phyloP scores from a whole-genome alignment of 768 basidiomycete genomes.

The Boletellus sp. region DNA sequence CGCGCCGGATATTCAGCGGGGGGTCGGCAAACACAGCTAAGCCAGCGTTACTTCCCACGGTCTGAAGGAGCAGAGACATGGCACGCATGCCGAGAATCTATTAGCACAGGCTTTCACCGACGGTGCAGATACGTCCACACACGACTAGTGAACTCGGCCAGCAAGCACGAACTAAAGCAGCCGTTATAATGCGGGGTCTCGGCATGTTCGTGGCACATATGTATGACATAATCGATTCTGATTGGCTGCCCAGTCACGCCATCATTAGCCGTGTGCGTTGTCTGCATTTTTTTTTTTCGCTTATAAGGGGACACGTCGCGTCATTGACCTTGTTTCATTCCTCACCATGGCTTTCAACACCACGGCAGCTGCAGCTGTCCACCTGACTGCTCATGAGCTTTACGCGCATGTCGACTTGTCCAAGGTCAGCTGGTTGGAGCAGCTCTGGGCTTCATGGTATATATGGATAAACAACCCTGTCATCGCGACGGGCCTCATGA shows the following conservation, averaged over 20 bases:
- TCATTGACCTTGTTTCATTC: background rate
- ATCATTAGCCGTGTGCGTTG: conserved; percentile 12
- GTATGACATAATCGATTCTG: conserved; percentile 17
- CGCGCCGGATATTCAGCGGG: conserved; percentile 1
- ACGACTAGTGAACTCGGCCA: too few relatives aligned
- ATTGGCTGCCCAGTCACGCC: conserved; percentile 31
- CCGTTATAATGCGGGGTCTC: too few relatives aligned
- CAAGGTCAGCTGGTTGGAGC: conserved; percentile 67
- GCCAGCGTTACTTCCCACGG: too few relatives aligned
- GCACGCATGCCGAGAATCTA: background rate
- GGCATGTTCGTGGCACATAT: too few relatives aligned
- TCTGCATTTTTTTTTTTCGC: conserved; percentile 12
- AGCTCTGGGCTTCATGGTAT: conserved; percentile 85
- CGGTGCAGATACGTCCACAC: too few relatives aligned
- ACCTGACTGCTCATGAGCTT: conserved; percentile 37
- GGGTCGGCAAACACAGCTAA: too few relatives aligned
- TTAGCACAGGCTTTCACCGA: too few relatives aligned
- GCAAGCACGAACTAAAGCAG: too few relatives aligned
- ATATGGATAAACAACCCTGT: conserved; percentile 82
- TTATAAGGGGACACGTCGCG: background rate
- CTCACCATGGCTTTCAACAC: conserved; percentile 43
- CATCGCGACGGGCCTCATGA: conserved; percentile 90
- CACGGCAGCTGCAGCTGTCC: conserved; percentile 28
- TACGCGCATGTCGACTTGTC: conserved; percentile 59
- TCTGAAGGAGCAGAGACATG: background rate